phyloP scores from a whole-genome alignment of 148 eudicot genomes.

The Cornus controversa region DNA sequence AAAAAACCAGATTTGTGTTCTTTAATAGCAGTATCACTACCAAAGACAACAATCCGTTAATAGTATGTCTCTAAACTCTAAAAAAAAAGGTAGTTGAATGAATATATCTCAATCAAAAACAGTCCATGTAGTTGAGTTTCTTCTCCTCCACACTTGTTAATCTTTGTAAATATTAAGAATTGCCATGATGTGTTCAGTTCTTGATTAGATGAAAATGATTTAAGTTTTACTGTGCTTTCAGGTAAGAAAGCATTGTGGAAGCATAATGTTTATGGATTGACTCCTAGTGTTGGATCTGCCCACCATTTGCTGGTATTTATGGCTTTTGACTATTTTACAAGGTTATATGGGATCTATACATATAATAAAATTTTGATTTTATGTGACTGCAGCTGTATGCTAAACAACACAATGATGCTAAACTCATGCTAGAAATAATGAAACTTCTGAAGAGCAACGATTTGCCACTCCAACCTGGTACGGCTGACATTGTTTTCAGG shows the following conservation, averaged over 20 bases:
- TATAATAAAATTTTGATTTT: constrained; percentile 14
- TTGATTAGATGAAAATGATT: not conserved
- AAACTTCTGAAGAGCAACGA: constrained; percentile 66
- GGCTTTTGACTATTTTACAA: not conserved
- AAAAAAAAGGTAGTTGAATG: not conserved
- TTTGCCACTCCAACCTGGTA: constrained; percentile 81
- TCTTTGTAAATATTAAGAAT: not conserved
- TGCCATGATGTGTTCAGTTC: not conserved
- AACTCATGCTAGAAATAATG: constrained; percentile 71
- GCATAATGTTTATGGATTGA: constrained; percentile 76
- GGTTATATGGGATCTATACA: constrained; percentile 4
- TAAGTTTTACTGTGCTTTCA: constrained; percentile 25
- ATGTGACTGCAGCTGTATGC: constrained; percentile 67
- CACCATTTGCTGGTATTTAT: constrained; percentile 71
- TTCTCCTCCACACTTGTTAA: not conserved
- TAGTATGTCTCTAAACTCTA: too few species aligned
- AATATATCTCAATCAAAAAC: not conserved
- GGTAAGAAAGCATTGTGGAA: constrained; percentile 79
- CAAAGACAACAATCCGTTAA: too few species aligned
- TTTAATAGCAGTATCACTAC: too few species aligned
- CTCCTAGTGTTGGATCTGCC: constrained; percentile 77
- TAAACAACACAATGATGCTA: constrained; percentile 60
- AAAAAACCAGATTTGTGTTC: too few species aligned
- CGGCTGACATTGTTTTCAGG: constrained; percentile 88
- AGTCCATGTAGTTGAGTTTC: not conserved